Evolutionary conservation across 192 early-diverging fungal species (phyloP), one percentile per base, ranked within the genome.

Genomic region (Chytriomyces confervae): DNA sequence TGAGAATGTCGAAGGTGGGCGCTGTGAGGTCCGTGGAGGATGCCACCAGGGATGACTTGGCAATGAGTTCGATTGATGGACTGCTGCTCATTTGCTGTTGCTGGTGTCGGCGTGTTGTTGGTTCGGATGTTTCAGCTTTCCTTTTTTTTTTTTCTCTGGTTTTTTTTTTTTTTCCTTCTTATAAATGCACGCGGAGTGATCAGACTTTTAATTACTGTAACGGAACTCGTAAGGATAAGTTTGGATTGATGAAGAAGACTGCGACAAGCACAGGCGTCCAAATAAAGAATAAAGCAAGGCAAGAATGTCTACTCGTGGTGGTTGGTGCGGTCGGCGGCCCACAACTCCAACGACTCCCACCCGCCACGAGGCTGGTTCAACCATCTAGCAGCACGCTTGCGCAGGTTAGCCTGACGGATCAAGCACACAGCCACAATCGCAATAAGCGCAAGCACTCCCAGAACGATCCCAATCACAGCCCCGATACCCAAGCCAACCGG

Each of bases 341-440:
- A 71, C 53, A 71, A 13, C 69, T 71, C 69, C 18, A 71, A 43
- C 5, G 69, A 74, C 36, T 74, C 72, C 72, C 72, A 74, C 11
- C 72, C 72, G 10, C 45, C 72, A 23, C 20, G 29, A 23, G 69
- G 69, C 53, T 71, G 69, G 50, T 71, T 71, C 44, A 71, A 48
- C 69, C 69, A 71, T 53, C 69, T 13, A 13, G 69, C 69, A 53
- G 69, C 69, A 71, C 72, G 60, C 43, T 74, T 74, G 50, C 72
- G 72, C 27, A 74, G 43, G 46, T 76, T 76, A 18, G 57, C 61
- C 43, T 63, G 72, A 61, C 72, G 57, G 29, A 74, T 44, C 24
- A 76, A 66, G 63, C 74, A 76, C 18, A 76, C 7, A 7, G n/a
- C 62, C 5, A 10, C 74, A 27, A 66, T 66, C 11, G 20, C 61